Conservation (phyloP, 257 asterid species). For the Gardenia jasminoides region DNA sequence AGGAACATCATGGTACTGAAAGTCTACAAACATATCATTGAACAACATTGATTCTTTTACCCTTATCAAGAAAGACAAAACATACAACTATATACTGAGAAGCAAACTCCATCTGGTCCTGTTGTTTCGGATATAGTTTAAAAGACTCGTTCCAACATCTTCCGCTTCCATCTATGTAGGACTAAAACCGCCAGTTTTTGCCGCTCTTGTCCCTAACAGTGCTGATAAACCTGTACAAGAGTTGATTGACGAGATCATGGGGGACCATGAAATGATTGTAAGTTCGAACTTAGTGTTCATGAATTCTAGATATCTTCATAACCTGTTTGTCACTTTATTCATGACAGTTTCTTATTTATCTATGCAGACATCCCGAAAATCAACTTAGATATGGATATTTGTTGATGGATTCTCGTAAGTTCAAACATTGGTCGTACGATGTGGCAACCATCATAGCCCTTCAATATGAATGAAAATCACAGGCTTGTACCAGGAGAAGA, state of each 20-base stretch:
- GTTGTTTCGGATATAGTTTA: background rate
- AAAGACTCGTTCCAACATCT: background rate
- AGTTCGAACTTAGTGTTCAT: slow-evolving; percentile 21
- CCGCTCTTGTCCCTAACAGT: slow-evolving; percentile 84
- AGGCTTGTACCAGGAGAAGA: background rate
- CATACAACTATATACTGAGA: too few species aligned
- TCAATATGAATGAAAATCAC: background rate
- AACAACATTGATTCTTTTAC: too few species aligned
- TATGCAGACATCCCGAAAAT: slow-evolving; percentile 11
- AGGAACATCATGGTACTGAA: background rate
- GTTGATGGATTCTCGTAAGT: background rate
- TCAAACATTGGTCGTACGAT: background rate
- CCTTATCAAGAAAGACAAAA: too few species aligned
- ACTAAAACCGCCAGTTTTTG: slow-evolving; percentile 65
- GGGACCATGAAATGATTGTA: slow-evolving; percentile 85
- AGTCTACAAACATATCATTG: too few species aligned
- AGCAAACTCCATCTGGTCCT: background rate
- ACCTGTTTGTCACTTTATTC: background rate
- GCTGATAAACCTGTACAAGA: slow-evolving; percentile 74
- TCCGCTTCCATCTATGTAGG: slow-evolving; percentile 34
- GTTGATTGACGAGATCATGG: slow-evolving; percentile 87
- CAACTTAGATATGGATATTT: background rate
- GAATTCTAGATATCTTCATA: background rate
- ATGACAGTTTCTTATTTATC: background rate
- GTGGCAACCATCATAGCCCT: background rate